Evolutionary conservation across 2,329 filamentous ascomycete genomes (phyloP), one percentile per base, ranked within the genome.

Genomic region (Xylaria sp.): DNA sequence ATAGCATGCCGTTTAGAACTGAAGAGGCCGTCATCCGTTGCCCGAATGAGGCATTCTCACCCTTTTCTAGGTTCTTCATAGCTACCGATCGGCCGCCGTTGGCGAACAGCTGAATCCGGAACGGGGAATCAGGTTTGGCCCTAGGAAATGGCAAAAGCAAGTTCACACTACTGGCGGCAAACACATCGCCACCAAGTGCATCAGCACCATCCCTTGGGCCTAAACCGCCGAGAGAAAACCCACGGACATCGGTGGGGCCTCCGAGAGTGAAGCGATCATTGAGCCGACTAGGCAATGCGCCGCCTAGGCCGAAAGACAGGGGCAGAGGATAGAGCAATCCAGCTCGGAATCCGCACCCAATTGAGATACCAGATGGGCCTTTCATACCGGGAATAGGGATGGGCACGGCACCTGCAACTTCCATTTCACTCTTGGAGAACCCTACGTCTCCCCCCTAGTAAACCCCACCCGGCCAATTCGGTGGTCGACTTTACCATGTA

Each of bases 211-310:
- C 93, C 64, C 89, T 88, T 3, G 94, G 92, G 7, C 94, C 94
- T 4, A 99, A 81, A 1, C 94, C 94, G 18, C 88, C 90, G 19
- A 96, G 83, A 60, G 91, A 87, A 80, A 99, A 99, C 1, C 94
- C 94, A 58, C 94, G 90, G 11, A 99, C 90, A 71, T 96, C 93
- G 2, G 92, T 96, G 2, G 94, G 93, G 0, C 94, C 94, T 49
- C 94, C 94, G 37, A 99, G 89, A 70, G 92, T 86, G 78, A 99
- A 99, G 50, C 94, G 91, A 74, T 99, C 94, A 72, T 95, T 97
- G 69, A 97, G 83, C 35, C 91, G 86, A 66, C 90, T 95, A 3
- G 88, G 84, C 23, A 82, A 79, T 0, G 87, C 82, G 53, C 78
- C 77, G 16, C 75, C 69, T 55, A 80, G 68, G 13, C 76, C 74